These are phyloP conservation scores for Tetrahymena thermophila DNA, from an alignment of 73 alveolate genomes.

Conservation along the genomic window DNA sequence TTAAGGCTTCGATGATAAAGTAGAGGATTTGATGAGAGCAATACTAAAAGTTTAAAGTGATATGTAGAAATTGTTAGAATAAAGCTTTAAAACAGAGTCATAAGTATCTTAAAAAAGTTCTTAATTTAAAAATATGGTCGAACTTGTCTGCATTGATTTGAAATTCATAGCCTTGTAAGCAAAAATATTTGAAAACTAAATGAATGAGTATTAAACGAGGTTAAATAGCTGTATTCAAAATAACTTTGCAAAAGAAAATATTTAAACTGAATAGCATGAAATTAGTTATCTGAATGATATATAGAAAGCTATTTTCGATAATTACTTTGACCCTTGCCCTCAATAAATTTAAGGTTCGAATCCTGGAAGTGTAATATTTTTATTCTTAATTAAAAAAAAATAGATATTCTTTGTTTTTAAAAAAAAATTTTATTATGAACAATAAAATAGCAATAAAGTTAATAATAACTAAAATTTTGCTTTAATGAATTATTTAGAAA, in stretches of 20 bases:
- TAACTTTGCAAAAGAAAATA: not conserved
- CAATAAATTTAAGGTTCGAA: not conserved
- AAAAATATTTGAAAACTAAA: not conserved
- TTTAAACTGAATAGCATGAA: not conserved
- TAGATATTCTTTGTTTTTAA: too few relatives aligned
- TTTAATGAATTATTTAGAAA: too few relatives aligned
- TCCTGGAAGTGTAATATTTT: not conserved
- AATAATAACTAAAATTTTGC: too few relatives aligned
- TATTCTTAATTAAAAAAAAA: too few relatives aligned
- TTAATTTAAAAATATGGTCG: not conserved
- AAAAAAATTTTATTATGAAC: too few relatives aligned
- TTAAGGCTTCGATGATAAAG: not conserved
- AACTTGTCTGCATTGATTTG: not conserved
- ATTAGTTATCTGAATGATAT: not conserved
- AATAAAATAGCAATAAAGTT: too few relatives aligned
- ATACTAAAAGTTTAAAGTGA: not conserved
- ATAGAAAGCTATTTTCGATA: not conserved
- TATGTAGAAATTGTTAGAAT: not conserved
- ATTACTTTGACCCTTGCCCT: not conserved
- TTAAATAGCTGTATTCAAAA: not conserved
- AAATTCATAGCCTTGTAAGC: not conserved
- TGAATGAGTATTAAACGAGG: not conserved
- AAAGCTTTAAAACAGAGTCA: not conserved
- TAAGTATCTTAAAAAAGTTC: not conserved
- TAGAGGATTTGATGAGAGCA: not conserved